Evolutionary conservation across 2,329 filamentous ascomycete species (phyloP), one percentile per base, ranked within the genome.

Genomic region (Cladophialophora chaetospira): DNA sequence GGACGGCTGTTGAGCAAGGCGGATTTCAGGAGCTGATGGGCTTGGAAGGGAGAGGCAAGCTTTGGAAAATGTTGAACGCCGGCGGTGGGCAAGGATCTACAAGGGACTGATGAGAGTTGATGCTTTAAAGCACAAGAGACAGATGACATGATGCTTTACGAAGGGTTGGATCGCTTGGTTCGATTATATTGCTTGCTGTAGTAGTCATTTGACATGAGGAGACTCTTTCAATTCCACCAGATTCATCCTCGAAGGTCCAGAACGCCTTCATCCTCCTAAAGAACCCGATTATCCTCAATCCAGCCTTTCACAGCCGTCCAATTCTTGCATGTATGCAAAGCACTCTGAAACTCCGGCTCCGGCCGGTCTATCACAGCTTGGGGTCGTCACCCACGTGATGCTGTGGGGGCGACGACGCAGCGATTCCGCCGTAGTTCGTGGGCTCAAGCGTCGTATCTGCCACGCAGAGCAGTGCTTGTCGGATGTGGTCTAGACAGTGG

Each of bases 1-100:
- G 85, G 0, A 79, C 82, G 2, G 76, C 82, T 1, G 82, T 89
- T 5, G 87, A 84, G 2, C 83, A 93, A 68, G 92, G 92, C 0
- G 66, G 71, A 0, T 96, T 87, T 71, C 73, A 79, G 1, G 82
- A 84, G 56, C 70, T 97, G 65, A 29, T 51, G 9, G n/a, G 17
- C 11, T 65, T 82, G 43, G 63, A 58, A 26, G 66, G 58, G 23
- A 49, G 67, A 2, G 79, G 78, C 0, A 55, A 53, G 17, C 45
- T 65, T 11, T 63, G 57, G 61, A 74, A 73, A 33, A 82, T 85
- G 69, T 69, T 79, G 26, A 33, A 43, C 13, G 44, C 52, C n/a
- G 36, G 48, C 6, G 25, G 13, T 21, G 33, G 6, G 3, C n/a
- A 10, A 5, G n/a, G 17, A 9, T 5, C 13, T 23, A 15, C 10